These are phyloP conservation scores for Rubia occidens DNA, from an alignment of 305 asterid genomes.

Conservation along the genomic window DNA sequence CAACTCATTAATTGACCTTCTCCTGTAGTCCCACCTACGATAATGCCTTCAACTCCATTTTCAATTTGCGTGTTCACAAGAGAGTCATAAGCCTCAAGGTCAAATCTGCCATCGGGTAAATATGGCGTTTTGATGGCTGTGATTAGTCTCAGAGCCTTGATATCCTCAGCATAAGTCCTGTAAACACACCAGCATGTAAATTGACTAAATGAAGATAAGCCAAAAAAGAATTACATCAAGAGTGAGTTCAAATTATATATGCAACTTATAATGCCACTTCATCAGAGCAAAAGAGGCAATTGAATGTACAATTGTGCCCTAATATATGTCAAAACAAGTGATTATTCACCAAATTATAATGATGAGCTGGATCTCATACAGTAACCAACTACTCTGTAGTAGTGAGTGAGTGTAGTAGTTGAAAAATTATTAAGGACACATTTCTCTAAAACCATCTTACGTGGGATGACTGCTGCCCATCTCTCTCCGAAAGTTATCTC, in stretches of 20 bases:
- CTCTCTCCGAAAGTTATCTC: neutral
- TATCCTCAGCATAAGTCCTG: conserved; percentile 80
- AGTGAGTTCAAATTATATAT: neutral
- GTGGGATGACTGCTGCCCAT: neutral
- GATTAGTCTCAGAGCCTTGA: conserved; percentile 65
- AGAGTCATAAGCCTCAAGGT: conserved; percentile 82
- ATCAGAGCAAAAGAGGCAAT: neutral
- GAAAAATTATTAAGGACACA: neutral
- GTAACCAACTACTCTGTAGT: neutral
- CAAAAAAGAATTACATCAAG: neutral
- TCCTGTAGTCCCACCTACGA: conserved; percentile 95
- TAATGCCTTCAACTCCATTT: conserved; percentile 79
- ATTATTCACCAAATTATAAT: neutral
- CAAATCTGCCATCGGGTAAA: conserved; percentile 93
- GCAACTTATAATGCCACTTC: neutral
- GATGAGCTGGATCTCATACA: neutral
- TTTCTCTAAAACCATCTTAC: neutral
- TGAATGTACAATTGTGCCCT: neutral
- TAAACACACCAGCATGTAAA: neutral
- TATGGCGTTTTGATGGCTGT: conserved; percentile 97
- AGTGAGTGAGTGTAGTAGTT: neutral
- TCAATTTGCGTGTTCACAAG: conserved; percentile 73
- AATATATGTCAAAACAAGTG: neutral
- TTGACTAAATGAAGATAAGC: neutral
- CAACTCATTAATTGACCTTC: conserved; percentile 96